Percentiles rank a stretch among this genome's conserved stretches.
These are phyloP conservation scores for Parathielavia hyrcaniae DNA, from an alignment of 495 filamentous ascomycete genomes.

Conservation along the genomic window DNA sequence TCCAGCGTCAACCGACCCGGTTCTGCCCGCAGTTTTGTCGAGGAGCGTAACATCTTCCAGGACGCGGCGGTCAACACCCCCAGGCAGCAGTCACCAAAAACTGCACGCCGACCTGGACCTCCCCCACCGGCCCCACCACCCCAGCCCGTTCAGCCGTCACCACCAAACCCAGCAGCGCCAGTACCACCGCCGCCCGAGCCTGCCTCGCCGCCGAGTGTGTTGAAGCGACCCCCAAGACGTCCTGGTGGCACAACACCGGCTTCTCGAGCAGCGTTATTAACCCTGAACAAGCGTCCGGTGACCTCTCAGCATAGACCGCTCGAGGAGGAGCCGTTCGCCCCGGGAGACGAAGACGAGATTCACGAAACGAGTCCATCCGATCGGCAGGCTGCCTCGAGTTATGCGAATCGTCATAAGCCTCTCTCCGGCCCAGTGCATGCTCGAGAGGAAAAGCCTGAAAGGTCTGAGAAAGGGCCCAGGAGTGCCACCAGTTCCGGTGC, in stretches of 20 bases:
- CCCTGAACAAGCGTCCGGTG: not conserved
- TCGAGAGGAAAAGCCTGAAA: not conserved
- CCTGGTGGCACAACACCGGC: not conserved
- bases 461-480: not conserved
- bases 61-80: slow-evolving; percentile 30
- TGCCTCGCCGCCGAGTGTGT: slow-evolving; percentile 1
- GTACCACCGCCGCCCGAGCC: not conserved
- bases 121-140: not conserved
- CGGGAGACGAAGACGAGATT: not conserved
- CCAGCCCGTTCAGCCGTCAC: not conserved
- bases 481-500: not conserved
- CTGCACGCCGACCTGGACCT: not conserved
- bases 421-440: not conserved
- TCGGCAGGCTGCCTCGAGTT: not conserved
- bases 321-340: not conserved
- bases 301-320: not conserved
- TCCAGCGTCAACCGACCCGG: slow-evolving; percentile 6
- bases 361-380: not conserved
- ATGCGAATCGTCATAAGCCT: not conserved
- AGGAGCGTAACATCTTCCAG: slow-evolving; percentile 34
- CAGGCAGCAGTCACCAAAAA: not conserved
- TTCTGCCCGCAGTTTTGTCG: slow-evolving; percentile 31
- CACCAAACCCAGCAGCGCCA: not conserved
- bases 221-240: not conserved
- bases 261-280: not conserved